These are phyloP conservation scores for Scheffersomyces quercinus DNA, from an alignment of 1,139 yeast genomes.

Conservation along the genomic window DNA sequence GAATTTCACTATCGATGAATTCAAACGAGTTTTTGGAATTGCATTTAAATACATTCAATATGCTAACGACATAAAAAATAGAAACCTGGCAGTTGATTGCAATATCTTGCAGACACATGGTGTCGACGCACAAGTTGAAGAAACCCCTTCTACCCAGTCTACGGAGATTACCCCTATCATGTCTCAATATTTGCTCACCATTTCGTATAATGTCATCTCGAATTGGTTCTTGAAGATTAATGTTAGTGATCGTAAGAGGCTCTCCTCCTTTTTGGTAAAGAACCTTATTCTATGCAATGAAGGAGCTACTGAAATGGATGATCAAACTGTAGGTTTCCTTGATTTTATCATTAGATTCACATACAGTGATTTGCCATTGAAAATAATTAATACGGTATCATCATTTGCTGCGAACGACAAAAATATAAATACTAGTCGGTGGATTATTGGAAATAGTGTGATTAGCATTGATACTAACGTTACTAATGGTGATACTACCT, in stretches of 20 bases:
- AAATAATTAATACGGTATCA: constrained; percentile 33
- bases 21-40: constrained; percentile 77
- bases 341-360: constrained; percentile 73
- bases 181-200: constrained; percentile 59
- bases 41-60: constrained; percentile 79
- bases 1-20: constrained; percentile 76
- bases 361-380: constrained; percentile 62
- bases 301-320: constrained; percentile 31
- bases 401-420: constrained; percentile 16
- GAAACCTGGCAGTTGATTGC: constrained; percentile 15
- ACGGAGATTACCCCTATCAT: constrained; percentile 47
- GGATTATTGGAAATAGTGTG: constrained; percentile 66
- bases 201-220: constrained; percentile 70
- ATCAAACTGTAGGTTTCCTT: constrained; percentile 61
- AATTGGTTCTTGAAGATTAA: constrained; percentile 73
- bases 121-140: constrained; percentile 41
- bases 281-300: constrained; percentile 50
- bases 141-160: constrained; percentile 50
- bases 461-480: constrained; percentile 57
- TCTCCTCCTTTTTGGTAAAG: constrained; percentile 64
- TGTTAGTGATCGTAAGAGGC: constrained; percentile 54
- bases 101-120: constrained; percentile 36
- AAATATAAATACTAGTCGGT: constrained; percentile 38
- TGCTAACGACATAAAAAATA: constrained; percentile 52
- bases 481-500: constrained; percentile 52